phyloP scores from a whole-genome alignment of 139 green algal species.

The Chlorella sp. region DNA sequence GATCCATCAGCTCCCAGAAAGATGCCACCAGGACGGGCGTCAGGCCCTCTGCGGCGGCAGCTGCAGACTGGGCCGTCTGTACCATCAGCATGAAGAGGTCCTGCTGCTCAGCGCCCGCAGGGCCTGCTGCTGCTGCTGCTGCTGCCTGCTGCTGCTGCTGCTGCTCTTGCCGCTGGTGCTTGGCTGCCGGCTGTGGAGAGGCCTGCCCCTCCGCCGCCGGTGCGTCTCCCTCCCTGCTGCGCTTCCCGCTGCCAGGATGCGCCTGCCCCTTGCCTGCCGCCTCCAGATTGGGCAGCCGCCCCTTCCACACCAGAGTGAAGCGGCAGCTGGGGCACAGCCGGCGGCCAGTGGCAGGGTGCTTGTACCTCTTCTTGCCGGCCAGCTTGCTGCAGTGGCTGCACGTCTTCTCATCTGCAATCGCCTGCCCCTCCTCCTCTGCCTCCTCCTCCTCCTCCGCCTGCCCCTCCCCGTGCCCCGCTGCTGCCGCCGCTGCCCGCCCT shows the following conservation, averaged over 20 bases:
- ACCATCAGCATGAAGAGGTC: neutral
- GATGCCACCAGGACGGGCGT: neutral
- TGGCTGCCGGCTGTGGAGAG: neutral
- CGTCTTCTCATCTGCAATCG: too few species aligned
- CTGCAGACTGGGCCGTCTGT: neutral
- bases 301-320: too few species aligned
- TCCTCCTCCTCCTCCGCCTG: neutral
- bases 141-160: neutral
- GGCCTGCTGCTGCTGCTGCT: neutral
- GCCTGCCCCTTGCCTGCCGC: too few species aligned
- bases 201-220: too few species aligned
- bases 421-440: neutral
- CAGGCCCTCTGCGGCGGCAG: neutral
- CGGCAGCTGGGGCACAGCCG: too few species aligned
- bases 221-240: too few species aligned
- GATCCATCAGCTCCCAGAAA: neutral
- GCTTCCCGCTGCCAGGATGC: too few species aligned
- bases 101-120: neutral
- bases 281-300: too few species aligned
- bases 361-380: too few species aligned
- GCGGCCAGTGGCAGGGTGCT: too few species aligned
- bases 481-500: neutral
- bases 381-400: too few species aligned
- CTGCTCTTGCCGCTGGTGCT: neutral
- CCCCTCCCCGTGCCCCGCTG: neutral